Evolutionary conservation across 2,329 filamentous ascomycete genomes (phyloP).

Genomic region (Penicillium sp.): DNA sequence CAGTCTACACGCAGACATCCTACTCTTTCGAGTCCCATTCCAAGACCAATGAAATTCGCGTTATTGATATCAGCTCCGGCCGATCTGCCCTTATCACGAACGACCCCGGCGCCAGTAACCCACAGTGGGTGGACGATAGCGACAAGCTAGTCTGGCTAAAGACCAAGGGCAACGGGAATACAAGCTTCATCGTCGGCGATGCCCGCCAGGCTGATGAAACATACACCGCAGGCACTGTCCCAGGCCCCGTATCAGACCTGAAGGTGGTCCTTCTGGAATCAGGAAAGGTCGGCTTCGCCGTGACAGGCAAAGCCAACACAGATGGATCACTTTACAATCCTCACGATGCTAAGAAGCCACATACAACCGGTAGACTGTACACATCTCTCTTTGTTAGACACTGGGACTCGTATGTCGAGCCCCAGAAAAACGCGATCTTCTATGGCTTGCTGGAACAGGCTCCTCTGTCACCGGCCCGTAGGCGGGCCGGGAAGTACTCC

Average conservation of each 20-base stretch:
- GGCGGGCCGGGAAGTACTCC: constrained; percentile 39
- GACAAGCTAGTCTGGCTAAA: constrained; percentile 49
- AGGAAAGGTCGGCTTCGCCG: constrained; percentile 46
- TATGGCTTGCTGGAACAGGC: constrained; percentile 47
- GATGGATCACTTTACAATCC: constrained; percentile 52
- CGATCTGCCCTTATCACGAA: constrained; percentile 44
- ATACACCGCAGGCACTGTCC: constrained; percentile 47
- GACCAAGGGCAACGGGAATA: constrained; percentile 46
- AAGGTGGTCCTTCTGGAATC: constrained; percentile 44
- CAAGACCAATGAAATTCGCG: constrained; percentile 47
- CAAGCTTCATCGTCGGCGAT: constrained; percentile 46
- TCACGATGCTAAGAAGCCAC: constrained; percentile 47
- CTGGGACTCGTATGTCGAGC: constrained; percentile 52
- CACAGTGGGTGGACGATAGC: constrained; percentile 46
- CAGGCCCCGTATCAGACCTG: constrained; percentile 47
- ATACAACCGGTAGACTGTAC: constrained; percentile 49
- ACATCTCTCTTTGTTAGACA: constrained; percentile 53
- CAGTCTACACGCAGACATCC: constrained; percentile 49
- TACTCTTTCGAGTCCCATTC: constrained; percentile 51
- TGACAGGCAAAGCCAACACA: constrained; percentile 47
- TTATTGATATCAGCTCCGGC: constrained; percentile 44
- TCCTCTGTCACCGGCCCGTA: constrained; percentile 36
- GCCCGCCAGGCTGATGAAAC: constrained; percentile 40
- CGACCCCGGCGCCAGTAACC: constrained; percentile 45
- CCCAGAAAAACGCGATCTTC: constrained; percentile 51